Evolutionary conservation across 2,329 filamentous ascomycete genomes (phyloP), one percentile per base, ranked within the genome.

Genomic region (Ophiocordyceps robertsii): DNA sequence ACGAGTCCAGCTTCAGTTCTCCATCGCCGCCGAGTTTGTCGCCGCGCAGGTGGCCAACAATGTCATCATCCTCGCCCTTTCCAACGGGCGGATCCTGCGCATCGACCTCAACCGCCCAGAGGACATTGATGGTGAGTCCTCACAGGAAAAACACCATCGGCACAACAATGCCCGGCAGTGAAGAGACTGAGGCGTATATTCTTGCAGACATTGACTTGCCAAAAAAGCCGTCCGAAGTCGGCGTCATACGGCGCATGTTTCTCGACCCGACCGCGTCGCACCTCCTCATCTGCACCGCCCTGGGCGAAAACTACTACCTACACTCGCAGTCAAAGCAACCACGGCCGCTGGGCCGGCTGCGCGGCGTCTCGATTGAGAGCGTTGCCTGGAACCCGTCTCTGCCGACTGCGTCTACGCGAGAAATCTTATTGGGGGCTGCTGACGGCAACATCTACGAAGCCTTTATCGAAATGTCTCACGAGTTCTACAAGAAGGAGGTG

Each of bases 21-120:
- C 86, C 46, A 82, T 96, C 55, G 86, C 90, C 2, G 88, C 90
- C 50, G 86, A 95, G 63, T 96, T 98, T 58, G 92, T 95, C 39
- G 89, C 92, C 16, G 89, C 89, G 35, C 89, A 95, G 63, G 90
- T 96, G 43, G 89, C 90, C 49, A 96, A 98, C 64, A 95, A 98
- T 69, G 89, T 96, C 47, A 75, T 98, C 44, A 80, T 96, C 19
- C 72, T 98, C 41, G 92, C 92, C 35, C 74, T 98, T 32, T 90
- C 88, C 6, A 95, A 90, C 45, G 87, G 88, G 40, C 82, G 90
- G 53, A 92, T 98, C 49, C 69, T 98, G 46, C 80, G 92, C 46
- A 98, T 98, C 60, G 92, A 96, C 60, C 69, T 96, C 41, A 88
- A 95, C 62, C 85, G 82, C 56, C 84, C 92, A 6, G 86, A 89